These are phyloP conservation scores for Fallopia convolvulus DNA, from an alignment of 148 eudicot genomes.

Conservation along the genomic window DNA sequence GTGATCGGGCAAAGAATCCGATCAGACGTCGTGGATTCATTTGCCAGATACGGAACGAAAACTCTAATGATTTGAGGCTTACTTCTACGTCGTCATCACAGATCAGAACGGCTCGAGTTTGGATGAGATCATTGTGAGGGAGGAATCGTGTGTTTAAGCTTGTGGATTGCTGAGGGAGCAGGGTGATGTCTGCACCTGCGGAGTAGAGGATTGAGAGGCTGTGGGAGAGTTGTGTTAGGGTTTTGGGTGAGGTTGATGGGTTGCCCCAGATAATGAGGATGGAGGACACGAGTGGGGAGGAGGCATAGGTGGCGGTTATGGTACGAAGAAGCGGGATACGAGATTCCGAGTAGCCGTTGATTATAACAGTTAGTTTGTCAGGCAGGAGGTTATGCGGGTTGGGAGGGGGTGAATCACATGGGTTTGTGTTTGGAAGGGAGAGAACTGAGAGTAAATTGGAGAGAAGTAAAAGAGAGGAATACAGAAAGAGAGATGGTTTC, in stretches of 20 bases:
- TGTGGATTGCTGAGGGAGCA: conserved; percentile 37
- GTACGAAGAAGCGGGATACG: conserved; percentile 60
- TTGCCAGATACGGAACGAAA: conserved; percentile 55
- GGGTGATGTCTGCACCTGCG: conserved; percentile 38
- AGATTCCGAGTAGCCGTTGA: conserved; percentile 71
- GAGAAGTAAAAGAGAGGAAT: background rate
- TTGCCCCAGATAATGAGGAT: conserved; percentile 67
- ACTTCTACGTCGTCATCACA: conserved; percentile 77
- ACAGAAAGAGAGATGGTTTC: conserved; percentile 2
- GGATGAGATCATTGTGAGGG: conserved; percentile 46
- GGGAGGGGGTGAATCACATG: conserved; percentile 28
- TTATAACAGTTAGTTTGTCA: conserved; percentile 65
- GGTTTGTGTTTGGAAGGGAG: conserved; percentile 16
- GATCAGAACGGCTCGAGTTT: conserved; percentile 60
- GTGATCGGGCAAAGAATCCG: conserved; percentile 77
- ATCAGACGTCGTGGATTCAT: conserved; percentile 39
- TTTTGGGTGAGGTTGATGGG: conserved; percentile 43
- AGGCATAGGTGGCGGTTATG: conserved; percentile 56
- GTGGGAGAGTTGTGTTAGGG: conserved; percentile 41
- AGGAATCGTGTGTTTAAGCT: conserved; percentile 68
- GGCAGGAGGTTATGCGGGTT: conserved; percentile 31
- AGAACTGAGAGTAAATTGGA: background rate
- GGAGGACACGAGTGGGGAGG: conserved; percentile 36
- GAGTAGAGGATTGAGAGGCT: conserved; percentile 40
- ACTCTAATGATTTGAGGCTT: conserved; percentile 41